Percentiles rank a stretch among this genome's conserved stretches.
These are phyloP conservation scores for Mollisia scopiformis DNA, from an alignment of 2,329 filamentous ascomycete species.

Conservation along the genomic window DNA sequence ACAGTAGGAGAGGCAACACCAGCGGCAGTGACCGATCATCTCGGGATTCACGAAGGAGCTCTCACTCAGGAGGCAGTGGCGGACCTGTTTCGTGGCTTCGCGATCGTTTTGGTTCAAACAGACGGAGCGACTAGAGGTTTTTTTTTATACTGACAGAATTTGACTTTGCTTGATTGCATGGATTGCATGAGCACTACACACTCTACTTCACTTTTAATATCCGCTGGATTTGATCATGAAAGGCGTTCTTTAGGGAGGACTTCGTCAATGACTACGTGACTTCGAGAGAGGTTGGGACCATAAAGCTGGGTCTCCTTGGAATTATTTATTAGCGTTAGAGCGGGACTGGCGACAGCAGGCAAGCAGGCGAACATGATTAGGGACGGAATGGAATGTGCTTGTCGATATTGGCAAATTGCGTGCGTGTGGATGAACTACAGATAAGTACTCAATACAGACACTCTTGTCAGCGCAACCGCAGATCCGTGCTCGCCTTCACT, in stretches of 20 bases:
- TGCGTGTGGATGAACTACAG: constrained; percentile 19
- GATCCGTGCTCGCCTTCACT: constrained; percentile 57
- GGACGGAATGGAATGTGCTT: background rate
- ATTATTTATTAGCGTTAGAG: background rate
- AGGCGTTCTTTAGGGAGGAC: constrained; percentile 8
- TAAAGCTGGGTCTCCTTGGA: constrained; percentile 4
- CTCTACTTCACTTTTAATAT: constrained; percentile 3
- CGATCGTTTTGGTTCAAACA: constrained; percentile 27
- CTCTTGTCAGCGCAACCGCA: constrained; percentile 60
- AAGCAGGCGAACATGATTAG: background rate
- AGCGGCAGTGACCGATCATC: constrained; percentile 31
- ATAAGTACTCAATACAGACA: constrained; percentile 59
- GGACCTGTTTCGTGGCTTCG: constrained; percentile 26
- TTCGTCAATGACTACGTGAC: background rate
- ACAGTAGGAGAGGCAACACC: constrained; percentile 26
- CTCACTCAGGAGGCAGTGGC: constrained; percentile 18
- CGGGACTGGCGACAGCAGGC: background rate
- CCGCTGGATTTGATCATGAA: constrained; percentile 12
- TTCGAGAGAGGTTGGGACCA: background rate
- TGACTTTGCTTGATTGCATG: background rate
- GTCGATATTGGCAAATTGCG: background rate
- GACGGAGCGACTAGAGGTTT: constrained; percentile 21
- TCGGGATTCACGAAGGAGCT: constrained; percentile 26
- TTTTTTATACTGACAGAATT: background rate
- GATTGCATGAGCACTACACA: background rate